phyloP scores from a whole-genome alignment of 2,329 filamentous ascomycete genomes.

The Monilinia vaccinii-corymbosi region DNA sequence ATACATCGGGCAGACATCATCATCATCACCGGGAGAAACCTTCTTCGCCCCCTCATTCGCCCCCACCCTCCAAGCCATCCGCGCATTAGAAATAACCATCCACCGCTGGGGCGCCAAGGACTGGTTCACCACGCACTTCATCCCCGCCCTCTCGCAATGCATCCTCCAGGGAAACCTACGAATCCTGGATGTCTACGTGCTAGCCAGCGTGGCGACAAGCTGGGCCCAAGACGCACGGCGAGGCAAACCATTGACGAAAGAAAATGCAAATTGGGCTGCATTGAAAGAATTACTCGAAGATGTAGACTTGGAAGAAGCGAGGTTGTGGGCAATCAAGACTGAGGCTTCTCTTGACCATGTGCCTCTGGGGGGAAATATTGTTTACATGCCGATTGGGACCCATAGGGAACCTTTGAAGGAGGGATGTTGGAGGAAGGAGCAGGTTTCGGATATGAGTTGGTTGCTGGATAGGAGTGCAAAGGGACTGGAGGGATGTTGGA shows the following conservation, averaged over 20 bases:
- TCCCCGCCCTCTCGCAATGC: conserved; percentile 20
- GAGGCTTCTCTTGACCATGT: background rate
- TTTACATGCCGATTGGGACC: background rate
- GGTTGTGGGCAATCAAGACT: background rate
- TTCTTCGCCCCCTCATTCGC: conserved; percentile 16
- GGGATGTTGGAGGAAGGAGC: background rate
- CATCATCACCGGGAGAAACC: too few species aligned
- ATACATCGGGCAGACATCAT: background rate
- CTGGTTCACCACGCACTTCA: conserved; percentile 17
- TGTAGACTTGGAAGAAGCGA: conserved; percentile 18
- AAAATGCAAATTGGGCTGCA: background rate
- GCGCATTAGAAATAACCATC: conserved; percentile 14
- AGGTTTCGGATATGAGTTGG: conserved; percentile 11
- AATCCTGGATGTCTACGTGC: conserved; percentile 15
- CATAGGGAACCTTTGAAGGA: background rate
- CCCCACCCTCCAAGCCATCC: conserved; percentile 17
- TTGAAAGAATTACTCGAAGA: conserved; percentile 18
- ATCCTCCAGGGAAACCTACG: conserved; percentile 24
- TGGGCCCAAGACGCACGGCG: conserved; percentile 3
- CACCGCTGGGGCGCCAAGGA: conserved; percentile 19
- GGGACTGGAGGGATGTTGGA: background rate
- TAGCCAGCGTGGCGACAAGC: background rate
- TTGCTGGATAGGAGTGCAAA: conserved; percentile 1
- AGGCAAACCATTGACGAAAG: background rate
- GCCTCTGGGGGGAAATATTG: background rate